Evolutionary conservation across 179 eudicot species (phyloP), one percentile per base, ranked within the genome.

Genomic region (Pouteria campechiana): DNA sequence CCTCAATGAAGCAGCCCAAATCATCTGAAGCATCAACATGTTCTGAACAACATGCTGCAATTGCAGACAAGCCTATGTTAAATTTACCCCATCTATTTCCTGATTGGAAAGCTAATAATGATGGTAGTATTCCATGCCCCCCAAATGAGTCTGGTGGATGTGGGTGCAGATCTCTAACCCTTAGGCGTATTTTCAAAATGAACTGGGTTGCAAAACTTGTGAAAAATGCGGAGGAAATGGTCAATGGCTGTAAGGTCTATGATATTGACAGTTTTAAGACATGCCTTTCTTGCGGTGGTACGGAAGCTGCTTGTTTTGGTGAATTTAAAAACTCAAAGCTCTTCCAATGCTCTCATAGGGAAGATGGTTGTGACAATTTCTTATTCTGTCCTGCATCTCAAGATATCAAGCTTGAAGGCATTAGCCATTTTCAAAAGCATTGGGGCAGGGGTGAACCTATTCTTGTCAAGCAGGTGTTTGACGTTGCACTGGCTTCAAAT

Each of bases 191-290:
- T 48, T 90, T 90, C 46, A 90, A 90, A 72, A 86, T 90, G 85
- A 82, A 90, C 32, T 90, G 98, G 98, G 94, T 86, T 66, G 88
- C 96, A 31, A 87, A 82, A 65, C 63, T 90, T 44, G 94, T 79
- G 32, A 86, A 90, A 71, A 87, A 74, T 69, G 64, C 81, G 10
- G 96, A 86, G 60, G 98, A 90, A 70, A 86, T 90, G 96, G 84
- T 82, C 46, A 67, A 58, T 63, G 96, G 92, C 55, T 90, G 98
- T 59, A 82, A 62, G 58, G 62, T 74, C 48, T 38, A 52, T 55
- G 63, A 58, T 50, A 45, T 48, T 20, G 48, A 44, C 34, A 37
- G 32, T 30, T 37, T 59, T 18, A 62, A 63, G 43, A 38, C 57
- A 48, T 60, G 31, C 10, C 48, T 14, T 15, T n/a, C n/a, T n/a